A percentile compares a stretch with the other conserved stretches of the same genome.
Evolutionary conservation across 1,284 basidiomycete species (phyloP).

Genomic region (Cutaneotrichosporon sp.): DNA sequence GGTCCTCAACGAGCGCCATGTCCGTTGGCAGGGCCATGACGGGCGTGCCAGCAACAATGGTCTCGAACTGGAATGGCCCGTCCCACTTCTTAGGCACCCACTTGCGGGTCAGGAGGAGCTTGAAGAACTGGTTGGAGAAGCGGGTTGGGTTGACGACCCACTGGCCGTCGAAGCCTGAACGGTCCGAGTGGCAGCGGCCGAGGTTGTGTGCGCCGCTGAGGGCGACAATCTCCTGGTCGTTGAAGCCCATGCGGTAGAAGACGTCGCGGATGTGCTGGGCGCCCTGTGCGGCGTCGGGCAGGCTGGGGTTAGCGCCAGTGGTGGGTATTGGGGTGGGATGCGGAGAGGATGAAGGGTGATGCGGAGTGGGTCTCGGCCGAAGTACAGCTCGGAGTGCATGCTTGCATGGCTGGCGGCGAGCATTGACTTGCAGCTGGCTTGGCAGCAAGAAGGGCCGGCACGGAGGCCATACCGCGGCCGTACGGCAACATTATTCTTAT

Average conservation of each 20-base stretch:
- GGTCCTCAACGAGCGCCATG: constrained; percentile 54
- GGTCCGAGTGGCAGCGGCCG: constrained; percentile 56
- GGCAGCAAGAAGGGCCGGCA: neutral
- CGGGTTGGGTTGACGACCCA: constrained; percentile 56
- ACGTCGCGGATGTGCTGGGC: constrained; percentile 57
- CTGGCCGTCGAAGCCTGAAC: constrained; percentile 55
- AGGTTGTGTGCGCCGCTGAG: constrained; percentile 60
- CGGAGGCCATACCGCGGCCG: neutral
- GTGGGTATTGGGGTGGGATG: neutral
- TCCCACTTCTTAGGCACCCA: constrained; percentile 59
- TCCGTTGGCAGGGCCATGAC: constrained; percentile 61
- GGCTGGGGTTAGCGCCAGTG: constrained; percentile 15
- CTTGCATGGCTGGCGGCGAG: neutral
- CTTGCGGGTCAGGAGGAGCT: constrained; percentile 55
- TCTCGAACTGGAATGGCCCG: constrained; percentile 56
- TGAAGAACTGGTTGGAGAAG: constrained; percentile 58
- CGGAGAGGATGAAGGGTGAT: neutral
- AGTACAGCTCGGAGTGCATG: neutral
- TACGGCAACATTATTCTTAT: too few species aligned
- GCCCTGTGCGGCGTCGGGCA: constrained; percentile 57
- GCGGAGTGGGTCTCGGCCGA: neutral
- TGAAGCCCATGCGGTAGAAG: constrained; percentile 59
- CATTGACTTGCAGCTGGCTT: neutral
- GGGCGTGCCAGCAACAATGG: constrained; percentile 54
- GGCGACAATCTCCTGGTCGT: constrained; percentile 59